These are phyloP conservation scores for Stagonosporopsis rhizophila DNA, from an alignment of 2,329 filamentous ascomycete genomes.

Conservation along the genomic window DNA sequence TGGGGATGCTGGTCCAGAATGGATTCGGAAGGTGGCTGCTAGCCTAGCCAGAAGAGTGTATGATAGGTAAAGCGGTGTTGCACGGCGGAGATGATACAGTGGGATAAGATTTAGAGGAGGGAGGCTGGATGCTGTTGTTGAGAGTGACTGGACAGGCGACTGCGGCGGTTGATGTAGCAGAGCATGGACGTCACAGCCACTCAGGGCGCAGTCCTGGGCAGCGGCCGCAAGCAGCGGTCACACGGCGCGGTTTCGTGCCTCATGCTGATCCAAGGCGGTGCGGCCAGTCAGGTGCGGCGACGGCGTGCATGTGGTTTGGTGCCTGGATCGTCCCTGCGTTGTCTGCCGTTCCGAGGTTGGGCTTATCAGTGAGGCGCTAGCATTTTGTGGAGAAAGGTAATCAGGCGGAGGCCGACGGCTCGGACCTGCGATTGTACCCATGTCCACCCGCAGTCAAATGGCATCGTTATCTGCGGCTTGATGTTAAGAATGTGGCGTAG, in stretches of 20 bases:
- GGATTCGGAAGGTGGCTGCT: slow-evolving; percentile 31
- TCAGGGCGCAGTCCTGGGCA: slow-evolving; percentile 42
- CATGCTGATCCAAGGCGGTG: slow-evolving; percentile 37
- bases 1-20: slow-evolving; percentile 15
- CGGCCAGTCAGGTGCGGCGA: slow-evolving; percentile 34
- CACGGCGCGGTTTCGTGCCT: slow-evolving; percentile 40
- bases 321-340: slow-evolving; percentile 24
- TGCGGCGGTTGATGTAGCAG: slow-evolving; percentile 23
- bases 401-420: slow-evolving; percentile 6
- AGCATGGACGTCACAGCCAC: slow-evolving; percentile 36
- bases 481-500: neutral
- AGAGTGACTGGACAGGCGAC: neutral
- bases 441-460: too few relatives aligned
- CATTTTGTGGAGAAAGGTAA: slow-evolving; percentile 15
- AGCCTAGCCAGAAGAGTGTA: slow-evolving; percentile 8
- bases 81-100: neutral
- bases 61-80: neutral
- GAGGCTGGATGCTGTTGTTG: neutral
- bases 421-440: too few relatives aligned
- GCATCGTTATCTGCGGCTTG: neutral
- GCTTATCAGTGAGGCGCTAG: slow-evolving; percentile 17
- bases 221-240: slow-evolving; percentile 34
- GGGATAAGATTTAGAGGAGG: slow-evolving; percentile 2
- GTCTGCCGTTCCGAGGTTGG: slow-evolving; percentile 10
- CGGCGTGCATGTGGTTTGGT: slow-evolving; percentile 18